Percentiles rank a stretch among this genome's conserved stretches.
Evolutionary conservation across 2,329 filamentous ascomycete genomes (phyloP).

Genomic region (Penicillium hesseltinei): DNA sequence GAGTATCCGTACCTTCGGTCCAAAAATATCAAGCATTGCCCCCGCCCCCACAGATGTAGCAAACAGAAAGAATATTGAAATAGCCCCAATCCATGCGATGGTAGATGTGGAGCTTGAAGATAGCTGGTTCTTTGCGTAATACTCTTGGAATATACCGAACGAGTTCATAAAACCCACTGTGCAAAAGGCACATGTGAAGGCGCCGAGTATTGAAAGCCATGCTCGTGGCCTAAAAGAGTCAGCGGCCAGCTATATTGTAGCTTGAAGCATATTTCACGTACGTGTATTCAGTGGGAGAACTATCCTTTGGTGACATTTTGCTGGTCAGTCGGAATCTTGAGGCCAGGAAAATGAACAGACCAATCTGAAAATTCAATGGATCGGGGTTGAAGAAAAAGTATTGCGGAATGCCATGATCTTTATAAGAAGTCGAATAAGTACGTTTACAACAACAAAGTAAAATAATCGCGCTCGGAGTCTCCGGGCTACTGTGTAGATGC

Average conservation of each 20-base stretch:
- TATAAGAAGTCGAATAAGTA: not conserved
- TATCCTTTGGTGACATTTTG: not conserved
- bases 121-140: conserved; percentile 30
- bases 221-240: conserved; percentile 22
- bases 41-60: conserved; percentile 29
- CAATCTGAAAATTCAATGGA: not conserved
- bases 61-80: conserved; percentile 35
- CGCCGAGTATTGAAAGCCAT: conserved; percentile 31
- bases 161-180: conserved; percentile 41
- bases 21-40: conserved; percentile 32
- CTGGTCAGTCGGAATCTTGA: not conserved
- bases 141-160: conserved; percentile 38
- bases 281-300: conserved; percentile 26
- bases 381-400: not conserved
- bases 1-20: conserved; percentile 25
- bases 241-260: not conserved
- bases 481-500: conserved; percentile 1
- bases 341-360: not conserved
- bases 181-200: conserved; percentile 34
- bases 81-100: conserved; percentile 37
- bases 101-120: conserved; percentile 27
- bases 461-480: conserved; percentile 6
- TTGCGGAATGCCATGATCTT: not conserved
- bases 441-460: not conserved
- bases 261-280: conserved; percentile 5